These are phyloP conservation scores for Trichoderma atrobrunneum DNA, from an alignment of 2,329 filamentous ascomycete species.

Conservation along the genomic window DNA sequence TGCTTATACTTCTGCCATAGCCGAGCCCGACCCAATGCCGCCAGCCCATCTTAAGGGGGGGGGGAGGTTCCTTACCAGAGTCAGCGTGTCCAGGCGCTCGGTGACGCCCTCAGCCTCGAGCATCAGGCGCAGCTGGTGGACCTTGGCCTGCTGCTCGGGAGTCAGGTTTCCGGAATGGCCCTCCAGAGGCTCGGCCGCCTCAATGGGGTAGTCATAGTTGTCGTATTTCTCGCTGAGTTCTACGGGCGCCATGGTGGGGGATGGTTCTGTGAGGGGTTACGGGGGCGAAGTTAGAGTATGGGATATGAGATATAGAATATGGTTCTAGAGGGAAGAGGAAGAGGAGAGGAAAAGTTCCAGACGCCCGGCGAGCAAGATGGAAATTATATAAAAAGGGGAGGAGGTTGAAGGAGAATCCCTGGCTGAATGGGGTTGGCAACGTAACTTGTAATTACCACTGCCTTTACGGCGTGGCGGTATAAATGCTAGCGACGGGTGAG, in stretches of 20 bases:
- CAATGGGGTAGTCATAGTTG: slow-evolving; percentile 88
- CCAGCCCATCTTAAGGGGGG: neutral
- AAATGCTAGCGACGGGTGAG: neutral
- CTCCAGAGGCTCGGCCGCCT: slow-evolving; percentile 63
- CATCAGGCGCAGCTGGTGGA: slow-evolving; percentile 78
- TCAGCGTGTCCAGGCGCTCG: slow-evolving; percentile 86
- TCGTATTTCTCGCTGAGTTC: slow-evolving; percentile 87
- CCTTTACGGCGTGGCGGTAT: slow-evolving; percentile 19
- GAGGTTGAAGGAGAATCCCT: slow-evolving; percentile 16
- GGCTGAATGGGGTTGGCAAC: slow-evolving; percentile 12
- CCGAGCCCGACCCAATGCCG: neutral
- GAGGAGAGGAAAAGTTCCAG: neutral
- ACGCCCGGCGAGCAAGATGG: slow-evolving; percentile 5
- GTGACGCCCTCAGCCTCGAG: slow-evolving; percentile 81
- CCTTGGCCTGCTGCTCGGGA: slow-evolving; percentile 81
- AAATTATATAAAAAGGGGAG: slow-evolving; percentile 15
- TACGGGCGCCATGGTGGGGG: slow-evolving; percentile 48
- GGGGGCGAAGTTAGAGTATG: neutral
- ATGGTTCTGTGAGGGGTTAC: slow-evolving; percentile 15
- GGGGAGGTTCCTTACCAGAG: slow-evolving; percentile 60
- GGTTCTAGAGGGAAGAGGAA: neutral
- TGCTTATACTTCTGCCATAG: neutral
- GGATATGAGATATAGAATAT: neutral
- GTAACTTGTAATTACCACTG: slow-evolving; percentile 19
- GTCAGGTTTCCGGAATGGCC: slow-evolving; percentile 90